phyloP scores from a whole-genome alignment of 2,329 filamentous ascomycete genomes.

The Emergomyces orientalis region DNA sequence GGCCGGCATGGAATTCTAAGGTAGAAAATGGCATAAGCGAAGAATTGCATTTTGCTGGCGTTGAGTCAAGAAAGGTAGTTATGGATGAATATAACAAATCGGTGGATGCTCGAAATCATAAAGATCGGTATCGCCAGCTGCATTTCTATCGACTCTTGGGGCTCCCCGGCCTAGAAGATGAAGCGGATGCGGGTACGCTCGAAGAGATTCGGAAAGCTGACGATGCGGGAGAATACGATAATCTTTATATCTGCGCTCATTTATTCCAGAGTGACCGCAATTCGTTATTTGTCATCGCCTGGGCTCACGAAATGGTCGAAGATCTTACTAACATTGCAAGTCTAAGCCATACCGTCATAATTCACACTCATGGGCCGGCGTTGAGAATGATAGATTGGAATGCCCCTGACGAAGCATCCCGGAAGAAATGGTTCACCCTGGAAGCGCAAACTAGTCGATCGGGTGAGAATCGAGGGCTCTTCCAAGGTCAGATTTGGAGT shows the following conservation, averaged over 20 bases:
- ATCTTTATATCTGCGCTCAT: slow-evolving; percentile 50
- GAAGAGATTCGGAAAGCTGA: slow-evolving; percentile 19
- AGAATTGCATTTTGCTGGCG: slow-evolving; percentile 30
- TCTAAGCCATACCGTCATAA: slow-evolving; percentile 41
- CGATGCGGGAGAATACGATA: slow-evolving; percentile 34
- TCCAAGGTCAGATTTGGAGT: slow-evolving; percentile 41
- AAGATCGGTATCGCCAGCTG: slow-evolving; percentile 35
- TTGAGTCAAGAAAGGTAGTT: slow-evolving; percentile 45
- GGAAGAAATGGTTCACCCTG: slow-evolving; percentile 41
- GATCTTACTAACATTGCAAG: slow-evolving; percentile 38
- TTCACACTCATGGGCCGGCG: slow-evolving; percentile 36
- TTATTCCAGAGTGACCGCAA: slow-evolving; percentile 50
- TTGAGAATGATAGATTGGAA: slow-evolving; percentile 36
- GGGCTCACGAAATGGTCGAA: slow-evolving; percentile 38
- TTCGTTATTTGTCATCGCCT: slow-evolving; percentile 44
- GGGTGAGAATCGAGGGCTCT: slow-evolving; percentile 37
- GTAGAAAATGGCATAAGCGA: slow-evolving; percentile 21
- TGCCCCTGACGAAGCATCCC: slow-evolving; percentile 12
- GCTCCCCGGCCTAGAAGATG: slow-evolving; percentile 26
- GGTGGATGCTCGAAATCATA: slow-evolving; percentile 20
- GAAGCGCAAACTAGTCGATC: slow-evolving; percentile 41
- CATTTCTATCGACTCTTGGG: slow-evolving; percentile 41
- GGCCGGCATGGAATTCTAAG: slow-evolving; percentile 28
- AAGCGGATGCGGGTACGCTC: slow-evolving; percentile 14
- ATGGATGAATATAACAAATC: slow-evolving; percentile 42